phyloP scores from a whole-genome alignment of 768 basidiomycete genomes.

The Boletus tylopilopsis region DNA sequence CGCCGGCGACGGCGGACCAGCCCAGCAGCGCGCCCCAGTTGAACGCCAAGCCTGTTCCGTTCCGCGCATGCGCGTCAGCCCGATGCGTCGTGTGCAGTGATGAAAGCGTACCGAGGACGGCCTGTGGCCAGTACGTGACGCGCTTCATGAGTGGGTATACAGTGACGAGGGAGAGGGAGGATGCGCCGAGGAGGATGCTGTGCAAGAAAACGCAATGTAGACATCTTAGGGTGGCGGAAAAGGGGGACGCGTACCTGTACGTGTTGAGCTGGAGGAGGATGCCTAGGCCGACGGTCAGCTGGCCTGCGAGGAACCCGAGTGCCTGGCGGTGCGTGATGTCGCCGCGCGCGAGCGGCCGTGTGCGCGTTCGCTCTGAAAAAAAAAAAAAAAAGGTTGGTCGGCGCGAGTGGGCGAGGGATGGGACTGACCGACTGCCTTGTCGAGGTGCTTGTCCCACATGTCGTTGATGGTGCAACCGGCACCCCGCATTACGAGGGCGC shows the following conservation, averaged over 20 bases:
- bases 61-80: background rate
- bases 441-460: slow-evolving; percentile 94
- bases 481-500: slow-evolving; percentile 93
- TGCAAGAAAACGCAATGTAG: background rate
- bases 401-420: background rate
- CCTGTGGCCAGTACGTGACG: slow-evolving; percentile 95
- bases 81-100: background rate
- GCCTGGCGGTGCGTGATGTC: slow-evolving; percentile 77
- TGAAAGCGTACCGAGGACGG: slow-evolving; percentile 75
- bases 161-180: slow-evolving; percentile 82
- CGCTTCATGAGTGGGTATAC: slow-evolving; percentile 98
- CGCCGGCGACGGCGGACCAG: slow-evolving; percentile 89
- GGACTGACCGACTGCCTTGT: slow-evolving; percentile 79
- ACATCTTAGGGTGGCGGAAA: background rate
- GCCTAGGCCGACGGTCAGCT: slow-evolving; percentile 78
- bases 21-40: slow-evolving; percentile 97
- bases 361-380: slow-evolving; percentile 73
- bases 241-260: slow-evolving; percentile 64
- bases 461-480: slow-evolving; percentile 99
- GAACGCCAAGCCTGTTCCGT: slow-evolving; percentile 76
- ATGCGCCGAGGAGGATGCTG: slow-evolving; percentile 89
- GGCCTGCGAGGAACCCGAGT: slow-evolving; percentile 73
- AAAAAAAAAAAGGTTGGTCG: background rate
- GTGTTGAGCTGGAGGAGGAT: slow-evolving; percentile 89
- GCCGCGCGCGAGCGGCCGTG: slow-evolving; percentile 83